Conservation (phyloP, 371 early-diverging fungal species). For the Cokeromyces recurvatus region DNA sequence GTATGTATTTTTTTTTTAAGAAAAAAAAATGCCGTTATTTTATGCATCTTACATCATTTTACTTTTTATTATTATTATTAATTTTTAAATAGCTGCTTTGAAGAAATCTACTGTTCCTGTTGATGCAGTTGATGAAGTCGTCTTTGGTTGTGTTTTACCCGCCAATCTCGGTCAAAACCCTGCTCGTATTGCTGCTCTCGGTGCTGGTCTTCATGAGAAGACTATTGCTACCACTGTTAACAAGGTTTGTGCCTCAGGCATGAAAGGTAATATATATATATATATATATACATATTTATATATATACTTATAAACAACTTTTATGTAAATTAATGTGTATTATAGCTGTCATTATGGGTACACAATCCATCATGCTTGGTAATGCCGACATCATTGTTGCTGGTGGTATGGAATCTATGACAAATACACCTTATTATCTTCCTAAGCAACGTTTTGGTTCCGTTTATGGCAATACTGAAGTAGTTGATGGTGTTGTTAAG, state of each 20-base stretch:
- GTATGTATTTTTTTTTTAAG: slow-evolving; percentile 39
- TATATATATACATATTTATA: too few species aligned
- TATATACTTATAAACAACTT: too few species aligned
- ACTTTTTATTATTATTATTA: not conserved
- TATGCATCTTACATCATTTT: not conserved
- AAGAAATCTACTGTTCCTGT: slow-evolving; percentile 65
- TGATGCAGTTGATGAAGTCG: slow-evolving; percentile 76
- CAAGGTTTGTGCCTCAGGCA: slow-evolving; percentile 97
- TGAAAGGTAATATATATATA: slow-evolving; percentile 78
- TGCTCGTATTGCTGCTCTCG: slow-evolving; percentile 92
- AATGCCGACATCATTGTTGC: slow-evolving; percentile 83
- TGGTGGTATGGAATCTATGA: slow-evolving; percentile 98
- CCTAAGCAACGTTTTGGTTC: slow-evolving; percentile 78
- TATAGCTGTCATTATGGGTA: slow-evolving; percentile 76
- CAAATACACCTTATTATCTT: slow-evolving; percentile 90
- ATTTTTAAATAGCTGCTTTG: slow-evolving; percentile 58
- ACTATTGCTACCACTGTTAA: slow-evolving; percentile 90
- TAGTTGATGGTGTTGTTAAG: slow-evolving; percentile 84
- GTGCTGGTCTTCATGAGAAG: slow-evolving; percentile 75
- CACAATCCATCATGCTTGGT: slow-evolving; percentile 81
- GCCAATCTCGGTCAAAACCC: slow-evolving; percentile 94
- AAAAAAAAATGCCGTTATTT: too few species aligned
- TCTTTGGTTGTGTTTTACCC: slow-evolving; percentile 85
- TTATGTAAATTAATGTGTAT: too few species aligned
- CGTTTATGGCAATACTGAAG: slow-evolving; percentile 81